Base-by-base conservation (phyloP, 257 asterid genomes). In the Petrea volubilis region DNA sequence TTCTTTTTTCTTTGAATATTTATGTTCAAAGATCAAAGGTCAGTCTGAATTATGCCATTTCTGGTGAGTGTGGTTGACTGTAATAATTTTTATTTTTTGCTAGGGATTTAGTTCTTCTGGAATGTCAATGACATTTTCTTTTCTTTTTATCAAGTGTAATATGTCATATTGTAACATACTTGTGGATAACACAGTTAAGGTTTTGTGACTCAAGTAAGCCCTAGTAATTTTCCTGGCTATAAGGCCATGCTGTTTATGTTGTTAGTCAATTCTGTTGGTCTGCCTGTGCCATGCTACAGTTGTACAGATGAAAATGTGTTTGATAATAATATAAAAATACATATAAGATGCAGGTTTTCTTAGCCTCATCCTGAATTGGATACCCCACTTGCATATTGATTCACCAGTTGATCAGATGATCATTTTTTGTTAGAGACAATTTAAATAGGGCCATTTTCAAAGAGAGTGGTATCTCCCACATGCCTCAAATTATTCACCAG, bases 381-480 rank as follows among this genome's bases (percentile, higher is more conserved):
- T 60, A 24, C 33, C 74, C 73, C 68, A 70, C 77, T 64, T 57
- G 67, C 67, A 34, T 20, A 55, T 50, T 56, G 58, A 14, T 47
- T 67, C 46, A 77, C 79, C 77, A 40, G 71, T 60, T 76, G 57
- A 67, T 67, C 75, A 76, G 73, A 78, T 64, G 79, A 68, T 74
- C 78, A 73, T 77, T 67, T 70, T 71, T 52, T 63, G 76, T 76
- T 77, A 21, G 53, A 70, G 86, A 78, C 89, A 74, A 78, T 28
- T 31, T 64, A 61, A 5, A 62, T 57, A 71, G 75, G 70, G 75
- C 74, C 71, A 70, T 44, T 55, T 71, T 80, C 38, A 74, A 71
- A 59, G 78, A 71, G 43, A 81, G 59, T 63, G 61, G 38, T 77
- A 80, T 73, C 78, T 71, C 56, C 64, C 82, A 71, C 80, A 75